Conservation (phyloP, 176 grass and related monocot genomes). For the Musa acuminata region DNA sequence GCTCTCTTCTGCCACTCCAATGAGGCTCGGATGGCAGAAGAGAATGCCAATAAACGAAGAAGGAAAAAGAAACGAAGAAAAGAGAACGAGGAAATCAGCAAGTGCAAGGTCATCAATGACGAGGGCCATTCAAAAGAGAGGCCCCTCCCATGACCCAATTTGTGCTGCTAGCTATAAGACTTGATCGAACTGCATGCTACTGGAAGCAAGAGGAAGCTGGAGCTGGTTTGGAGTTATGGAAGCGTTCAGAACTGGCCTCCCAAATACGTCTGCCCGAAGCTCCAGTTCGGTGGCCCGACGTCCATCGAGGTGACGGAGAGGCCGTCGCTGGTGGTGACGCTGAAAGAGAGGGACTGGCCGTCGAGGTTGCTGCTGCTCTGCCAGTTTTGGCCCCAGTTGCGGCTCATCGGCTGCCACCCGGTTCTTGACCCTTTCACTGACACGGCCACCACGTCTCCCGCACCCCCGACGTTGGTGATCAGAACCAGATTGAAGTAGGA, state of each 20-base stretch:
- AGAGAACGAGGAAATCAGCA: too few species aligned
- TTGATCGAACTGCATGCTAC: too few species aligned
- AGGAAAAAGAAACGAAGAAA: neutral
- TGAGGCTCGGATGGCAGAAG: too few species aligned
- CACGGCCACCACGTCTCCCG: conserved; percentile 21
- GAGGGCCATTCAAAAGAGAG: too few species aligned
- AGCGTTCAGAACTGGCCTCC: conserved; percentile 13
- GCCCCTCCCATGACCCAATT: too few species aligned
- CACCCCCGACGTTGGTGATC: conserved; percentile 25
- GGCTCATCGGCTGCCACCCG: conserved; percentile 27
- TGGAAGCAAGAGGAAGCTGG: neutral
- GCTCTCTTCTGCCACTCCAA: neutral
- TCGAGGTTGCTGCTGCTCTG: conserved; percentile 21
- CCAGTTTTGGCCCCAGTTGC: conserved; percentile 28
- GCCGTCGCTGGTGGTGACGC: conserved; percentile 18
- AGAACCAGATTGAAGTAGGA: conserved; percentile 30
- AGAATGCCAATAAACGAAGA: neutral
- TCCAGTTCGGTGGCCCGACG: conserved; percentile 17
- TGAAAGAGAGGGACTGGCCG: conserved; percentile 25
- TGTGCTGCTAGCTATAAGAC: too few species aligned
- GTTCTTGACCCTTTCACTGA: conserved; percentile 12
- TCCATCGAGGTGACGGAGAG: conserved; percentile 5
- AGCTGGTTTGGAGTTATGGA: neutral
- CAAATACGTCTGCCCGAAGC: conserved; percentile 22
- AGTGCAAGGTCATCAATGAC: too few species aligned